Evolutionary conservation across 2,329 filamentous ascomycete genomes (phyloP), one percentile per base, ranked within the genome.

Genomic region (Dactylellina cionopaga): DNA sequence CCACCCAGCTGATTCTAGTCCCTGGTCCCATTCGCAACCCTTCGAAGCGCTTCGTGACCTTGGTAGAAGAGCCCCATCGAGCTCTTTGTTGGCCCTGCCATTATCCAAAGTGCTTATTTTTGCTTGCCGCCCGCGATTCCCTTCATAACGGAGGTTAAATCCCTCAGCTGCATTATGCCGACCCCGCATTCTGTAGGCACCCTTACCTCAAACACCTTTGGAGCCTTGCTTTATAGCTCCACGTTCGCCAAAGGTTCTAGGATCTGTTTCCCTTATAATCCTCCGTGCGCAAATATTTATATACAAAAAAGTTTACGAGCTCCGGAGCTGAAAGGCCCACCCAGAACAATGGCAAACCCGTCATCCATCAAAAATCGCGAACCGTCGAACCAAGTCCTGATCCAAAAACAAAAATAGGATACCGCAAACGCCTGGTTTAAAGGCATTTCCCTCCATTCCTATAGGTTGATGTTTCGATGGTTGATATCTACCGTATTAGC

Each of bases 131-230:
- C 29, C 4, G 24, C 24, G 52, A 56, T 52, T 31, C 58, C 15
- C 37, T 37, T 54, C 54, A 22, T 43, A 51, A 44, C 35, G 44
- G 51, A 58, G 41, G 47, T 62, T 63, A 71, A 71, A 71, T 71
- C 66, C 66, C 66, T 71, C 66, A 71, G 58, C 51, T 71, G 66
- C 66, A 59, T 58, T 71, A 62, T 71, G 27, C 44, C 66, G 37
- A 71, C 66, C 66, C 66, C 66, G 66, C 66, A 71, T 71, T 71
- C 55, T 63, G 58, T 63, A 71, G 44, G 35, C 66, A 71, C 51
- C 58, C 64, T 52, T 71, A 58, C 24, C 58, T 58, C 33, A 37
- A 56, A 39, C 13, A 52, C 44, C 33, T 41, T 58, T 43, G 44
- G 35, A 60, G 51, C 66, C 66, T 64, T 71, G 66, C 41, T 41